Base-by-base conservation (phyloP, 1,139 yeast species). In the Scheffersomyces quercinus region DNA sequence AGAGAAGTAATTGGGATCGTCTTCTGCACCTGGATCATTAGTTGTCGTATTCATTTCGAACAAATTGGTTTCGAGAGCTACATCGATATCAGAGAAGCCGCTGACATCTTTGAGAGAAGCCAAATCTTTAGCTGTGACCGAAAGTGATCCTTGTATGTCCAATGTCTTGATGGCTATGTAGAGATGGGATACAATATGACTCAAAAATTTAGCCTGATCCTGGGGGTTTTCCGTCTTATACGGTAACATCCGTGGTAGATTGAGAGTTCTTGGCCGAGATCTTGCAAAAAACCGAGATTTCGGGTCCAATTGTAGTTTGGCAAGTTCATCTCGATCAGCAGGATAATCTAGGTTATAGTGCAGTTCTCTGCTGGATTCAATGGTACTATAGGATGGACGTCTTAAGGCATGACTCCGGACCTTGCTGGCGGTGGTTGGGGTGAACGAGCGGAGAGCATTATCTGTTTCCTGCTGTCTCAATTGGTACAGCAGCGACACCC, bases 171-270 rank as follows among this genome's bases (percentile, higher is more conserved):
- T 78, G 10, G 97, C 89, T 46, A 88, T 80, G 61, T 88, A 88
- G 24, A 93, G 66, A 63, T 89, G 90, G 3, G 85, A 78, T 29
- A 90, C 76, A 29, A 93, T 87, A 58, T 85, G 95, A 42, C 89
- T 77, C 41, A 93, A 70, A 55, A 89, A 91, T 45, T 77, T 79
- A 13, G 89, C 85, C 47, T 83, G 87, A 48, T 88, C 95, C 37
- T 69, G 69, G 8, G 83, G 82, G 2, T 80, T 60, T 62, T 90
- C 98, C 1, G 85, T 79, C 36, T 72, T 68, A 61, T 93, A 93
- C 0, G 99, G 99, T 35, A 93, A 72, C 41, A 82, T 58, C n/a
- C 64, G 68, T 16, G 81, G 81, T 48, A 88, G 72, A 43, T 82
- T 75, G 45, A 86, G 72, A 12, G 83, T 79, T 45, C 91, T 54